Base-by-base conservation (phyloP, 2,329 filamentous ascomycete genomes). In the Xylariaceae sp. region DNA sequence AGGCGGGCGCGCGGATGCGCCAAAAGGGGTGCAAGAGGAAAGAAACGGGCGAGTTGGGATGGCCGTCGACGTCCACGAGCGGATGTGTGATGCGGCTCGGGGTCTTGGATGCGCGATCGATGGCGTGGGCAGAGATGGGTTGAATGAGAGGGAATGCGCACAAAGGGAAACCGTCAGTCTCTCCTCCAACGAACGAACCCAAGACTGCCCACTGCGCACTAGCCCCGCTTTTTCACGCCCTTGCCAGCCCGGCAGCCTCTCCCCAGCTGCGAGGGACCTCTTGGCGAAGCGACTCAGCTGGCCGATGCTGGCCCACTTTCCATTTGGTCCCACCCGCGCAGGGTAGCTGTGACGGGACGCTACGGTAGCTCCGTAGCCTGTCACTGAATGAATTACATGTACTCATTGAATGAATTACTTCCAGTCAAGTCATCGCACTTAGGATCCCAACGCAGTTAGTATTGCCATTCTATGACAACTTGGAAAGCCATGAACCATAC, bases 31-130 rank as follows among this genome's bases (percentile, higher is more conserved):
- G 77, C 77, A 71, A 72, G 75, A 72, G 71, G 69, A 70, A 71
- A 72, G 71, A 71, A 73, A 69, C 72, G 71, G 71, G 71, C 67
- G 68, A 74, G 71, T 75, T 68, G 68, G 70, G 77, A 81, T 80
- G 76, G 73, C 67, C 71, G 70, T 75, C 70, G 77, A 81, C 81
- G 77, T 76, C 75, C 74, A 73, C 73, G 75, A 73, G 74, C 70
- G 75, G 75, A 76, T 72, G 75, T 75, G 76, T 73, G 77, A 79
- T 78, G 62, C 62, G 63, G 63, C 62, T 66, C 62, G 60, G 76
- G 78, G 78, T 79, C 75, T 70, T 64, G 60, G 76, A 81, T 81
- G 77, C 77, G 78, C 77, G 77, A 69, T 71, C 69, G 71, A 70
- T 72, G 71, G 71, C 70, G 71, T 66, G 64, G 62, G 62, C 61